phyloP scores from a whole-genome alignment of 306 rosid genomes.

The Corylus americana region DNA sequence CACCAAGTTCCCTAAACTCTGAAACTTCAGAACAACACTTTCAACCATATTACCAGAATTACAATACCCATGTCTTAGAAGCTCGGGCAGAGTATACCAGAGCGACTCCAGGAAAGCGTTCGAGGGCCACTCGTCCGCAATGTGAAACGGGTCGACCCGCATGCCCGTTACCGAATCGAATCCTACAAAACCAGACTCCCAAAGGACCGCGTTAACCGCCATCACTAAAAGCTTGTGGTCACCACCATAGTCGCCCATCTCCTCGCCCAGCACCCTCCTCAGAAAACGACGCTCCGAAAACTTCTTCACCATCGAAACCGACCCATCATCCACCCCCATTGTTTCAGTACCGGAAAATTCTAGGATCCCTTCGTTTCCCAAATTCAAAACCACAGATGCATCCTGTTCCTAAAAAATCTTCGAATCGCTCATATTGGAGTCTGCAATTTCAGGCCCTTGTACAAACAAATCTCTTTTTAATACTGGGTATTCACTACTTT shows the following conservation, averaged over 20 bases:
- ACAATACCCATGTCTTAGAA: conserved; percentile 30
- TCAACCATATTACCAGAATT: conserved; percentile 9
- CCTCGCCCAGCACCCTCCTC: conserved; percentile 53
- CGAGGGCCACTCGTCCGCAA: conserved; percentile 44
- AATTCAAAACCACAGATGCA: conserved; percentile 12
- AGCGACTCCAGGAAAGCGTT: conserved; percentile 43
- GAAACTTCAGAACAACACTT: conserved; percentile 56
- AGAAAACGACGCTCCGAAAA: conserved; percentile 43
- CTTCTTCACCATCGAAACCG: conserved; percentile 28
- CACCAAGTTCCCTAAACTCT: conserved; percentile 53
- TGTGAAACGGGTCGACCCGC: conserved; percentile 28
- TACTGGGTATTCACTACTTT: too few relatives aligned
- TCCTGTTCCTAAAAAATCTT: background rate
- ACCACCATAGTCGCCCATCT: conserved; percentile 33
- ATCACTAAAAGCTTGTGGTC: conserved; percentile 48
- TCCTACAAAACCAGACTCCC: conserved; percentile 75
- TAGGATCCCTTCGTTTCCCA: conserved; percentile 4
- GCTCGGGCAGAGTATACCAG: conserved; percentile 63
- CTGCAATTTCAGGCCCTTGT: background rate
- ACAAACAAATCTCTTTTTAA: background rate
- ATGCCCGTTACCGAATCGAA: conserved; percentile 41
- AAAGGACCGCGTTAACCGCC: conserved; percentile 62
- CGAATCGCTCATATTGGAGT: background rate
- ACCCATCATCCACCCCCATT: conserved; percentile 40
- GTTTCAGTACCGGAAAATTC: conserved; percentile 17